Conservation (phyloP, 805 yeast genomes). For the Starmerella scarabaei region DNA sequence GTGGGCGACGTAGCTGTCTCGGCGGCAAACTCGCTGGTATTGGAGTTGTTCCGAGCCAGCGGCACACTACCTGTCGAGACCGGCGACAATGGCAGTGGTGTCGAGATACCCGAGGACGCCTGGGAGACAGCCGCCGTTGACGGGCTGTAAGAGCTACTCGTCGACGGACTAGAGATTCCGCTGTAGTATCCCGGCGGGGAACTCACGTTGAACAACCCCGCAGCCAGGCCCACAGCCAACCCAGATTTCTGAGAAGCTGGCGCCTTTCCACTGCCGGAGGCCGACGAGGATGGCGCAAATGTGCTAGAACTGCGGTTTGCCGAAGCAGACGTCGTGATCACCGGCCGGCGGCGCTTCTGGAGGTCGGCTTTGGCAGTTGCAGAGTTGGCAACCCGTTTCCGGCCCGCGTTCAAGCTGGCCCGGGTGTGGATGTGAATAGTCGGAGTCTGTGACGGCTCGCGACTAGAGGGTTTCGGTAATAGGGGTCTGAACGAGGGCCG, state of each 20-base stretch:
- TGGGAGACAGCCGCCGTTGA: background rate
- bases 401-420: constrained; percentile 6
- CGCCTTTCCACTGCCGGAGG: too few relatives aligned
- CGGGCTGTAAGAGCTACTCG: background rate
- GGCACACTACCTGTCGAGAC: background rate
- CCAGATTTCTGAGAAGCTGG: too few relatives aligned
- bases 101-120: background rate
- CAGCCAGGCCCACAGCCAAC: background rate
- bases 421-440: constrained; percentile 14
- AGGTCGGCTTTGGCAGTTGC: constrained; percentile 3
- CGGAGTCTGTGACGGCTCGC: constrained; percentile 7
- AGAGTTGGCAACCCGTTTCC: constrained; percentile 2
- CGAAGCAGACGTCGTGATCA: background rate
- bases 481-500: constrained; percentile 28
- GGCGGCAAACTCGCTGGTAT: too few relatives aligned
- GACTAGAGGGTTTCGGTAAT: constrained; percentile 24
- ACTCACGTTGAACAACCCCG: too few relatives aligned
- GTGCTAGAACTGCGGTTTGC: too few relatives aligned
- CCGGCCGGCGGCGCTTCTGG: constrained; percentile 4
- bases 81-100: background rate
- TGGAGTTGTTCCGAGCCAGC: too few relatives aligned
- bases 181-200: too few relatives aligned
- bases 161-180: too few relatives aligned
- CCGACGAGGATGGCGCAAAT: too few relatives aligned
- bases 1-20: too few relatives aligned